Base-by-base conservation (phyloP, 805 yeast species). In the Tetrapisispora pingtungensis region DNA sequence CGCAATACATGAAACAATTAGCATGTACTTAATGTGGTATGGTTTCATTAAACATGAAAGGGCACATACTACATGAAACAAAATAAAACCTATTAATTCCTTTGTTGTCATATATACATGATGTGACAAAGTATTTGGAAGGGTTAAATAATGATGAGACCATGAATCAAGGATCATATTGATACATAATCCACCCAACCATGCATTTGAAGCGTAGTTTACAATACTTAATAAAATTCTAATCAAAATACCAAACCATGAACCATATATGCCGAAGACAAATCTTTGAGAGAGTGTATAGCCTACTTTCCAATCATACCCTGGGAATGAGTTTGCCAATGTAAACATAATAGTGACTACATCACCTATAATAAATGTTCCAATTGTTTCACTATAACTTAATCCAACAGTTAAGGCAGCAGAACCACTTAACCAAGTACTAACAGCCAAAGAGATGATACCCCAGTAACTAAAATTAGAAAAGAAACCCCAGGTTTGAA, bases 221-320 rank as follows among this genome's bases (percentile, higher is more conserved):
- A 75, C 74, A 36, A 74, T 63, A 34, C 73, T 64, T 51, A 75
- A 57, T 34, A 73, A 51, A 10, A 71, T 64, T 56, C 74, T 59
- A 12, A 70, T 64, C 28, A 64, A 36, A 28, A 72, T 64, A 13
- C 74, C 75, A 26, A 71, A 46, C 5, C 58, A 56, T 1, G 71
- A 65, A 10, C 77, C 77, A 43, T 57, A 61, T 22, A 72, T 66
- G 18, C 77, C 78, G 56, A 72, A 73, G 2, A 68, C 65, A 27
- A 71, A 62, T 54, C 78, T 58, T 50, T 70, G 75, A 7, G 69
- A 61, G 18, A 72, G 43, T 1, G 78, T 70, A 50, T 62, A 72
- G 10, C 76, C 76, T 36, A 72, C 67, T 54, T 73, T 77, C 63
- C 70, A 74, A 39, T 72, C 68, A 15, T 60, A 54, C 36, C 80